Base-by-base conservation (phyloP, 2,329 filamentous ascomycete genomes). In the Helicocarpus griseus region DNA sequence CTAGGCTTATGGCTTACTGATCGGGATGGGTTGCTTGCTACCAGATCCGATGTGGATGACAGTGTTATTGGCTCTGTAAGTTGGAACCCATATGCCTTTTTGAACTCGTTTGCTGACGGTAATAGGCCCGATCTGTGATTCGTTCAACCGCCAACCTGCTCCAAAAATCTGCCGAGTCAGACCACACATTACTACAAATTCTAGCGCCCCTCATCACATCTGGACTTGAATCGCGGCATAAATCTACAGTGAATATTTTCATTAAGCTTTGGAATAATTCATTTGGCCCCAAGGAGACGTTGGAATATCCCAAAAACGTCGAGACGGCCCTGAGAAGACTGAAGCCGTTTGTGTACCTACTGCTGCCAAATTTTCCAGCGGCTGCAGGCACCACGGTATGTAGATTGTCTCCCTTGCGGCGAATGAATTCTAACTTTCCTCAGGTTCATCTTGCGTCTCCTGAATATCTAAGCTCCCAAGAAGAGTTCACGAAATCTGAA, bases 241-340 rank as follows among this genome's bases (percentile, higher is more conserved):
- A 69, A 44, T 66, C 64, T 3, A 72, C 78, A 8, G 73, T 75
- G 9, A 78, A 78, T 43, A 63, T 63, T 2, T 77, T 80, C 1
- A 73, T 83, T 24, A 62, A 67, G 14, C 74, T 78, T 55, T 96
- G 89, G 89, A 90, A 89, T 58, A 64, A 68, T 0, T 77, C 83
- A 0, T 89, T 88, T 61, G 82, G 82, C 19, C 70, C 77, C 14
- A 75, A 79, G 36, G 72, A 79, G 3, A 69, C 70, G 4, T 62
- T 89, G 1, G 69, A 79, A 22, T 91, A 87, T 65, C 85, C 89
- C 0, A 67, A 77, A 9, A 72, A 72, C 28, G 72, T 95, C 4
- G 81, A 82, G 58, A 67, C 73, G 2, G 77, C 82, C 1, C 71
- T 95, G 31, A 72, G 78, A 24, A 78, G 77, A 14, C 67, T 89